A percentile compares a stretch with the other conserved stretches of the same genome.
Evolutionary conservation across 2,329 filamentous ascomycete genomes (phyloP).

Genomic region (Colletotrichum salicis): DNA sequence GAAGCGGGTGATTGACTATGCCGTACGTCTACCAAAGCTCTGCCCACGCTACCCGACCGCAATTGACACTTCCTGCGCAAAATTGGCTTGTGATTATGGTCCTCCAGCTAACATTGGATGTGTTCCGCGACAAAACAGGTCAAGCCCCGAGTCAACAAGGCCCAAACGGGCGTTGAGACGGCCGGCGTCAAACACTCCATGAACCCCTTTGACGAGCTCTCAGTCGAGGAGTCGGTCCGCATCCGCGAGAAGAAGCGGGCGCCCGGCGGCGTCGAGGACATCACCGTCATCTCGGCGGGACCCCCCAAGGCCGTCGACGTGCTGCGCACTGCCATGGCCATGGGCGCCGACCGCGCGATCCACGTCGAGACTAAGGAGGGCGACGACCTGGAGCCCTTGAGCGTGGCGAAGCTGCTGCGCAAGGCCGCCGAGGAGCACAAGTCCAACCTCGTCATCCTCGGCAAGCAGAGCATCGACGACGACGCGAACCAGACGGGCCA

Average conservation of each 20-base stretch:
- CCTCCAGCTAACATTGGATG: conserved; percentile 22
- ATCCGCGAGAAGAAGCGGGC: conserved; percentile 87
- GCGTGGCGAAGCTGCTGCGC: conserved; percentile 89
- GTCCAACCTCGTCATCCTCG: conserved; percentile 90
- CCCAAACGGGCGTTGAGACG: conserved; percentile 89
- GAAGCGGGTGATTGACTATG: conserved; percentile 89
- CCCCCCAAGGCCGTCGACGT: conserved; percentile 89
- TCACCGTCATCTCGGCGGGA: conserved; percentile 88
- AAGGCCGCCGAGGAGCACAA: conserved; percentile 85
- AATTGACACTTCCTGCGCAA: conserved; percentile 7
- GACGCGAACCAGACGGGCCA: conserved; percentile 96
- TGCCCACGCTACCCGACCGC: background rate
- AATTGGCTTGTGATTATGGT: conserved; percentile 24
- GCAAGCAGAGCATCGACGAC: conserved; percentile 98
- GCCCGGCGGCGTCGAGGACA: conserved; percentile 84
- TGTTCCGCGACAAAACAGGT: conserved; percentile 55
- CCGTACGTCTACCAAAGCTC: conserved; percentile 62
- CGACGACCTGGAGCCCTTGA: conserved; percentile 84
- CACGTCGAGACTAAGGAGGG: conserved; percentile 84
- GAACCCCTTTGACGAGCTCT: conserved; percentile 99
- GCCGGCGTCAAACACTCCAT: conserved; percentile 95
- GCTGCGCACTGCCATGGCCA: conserved; percentile 96
- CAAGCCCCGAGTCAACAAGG: conserved; percentile 76
- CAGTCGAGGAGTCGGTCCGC: conserved; percentile 93
- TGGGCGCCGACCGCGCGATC: conserved; percentile 93